A percentile compares a stretch with the other conserved stretches of the same genome.
Conservation (phyloP, 108 stramenopile genomes). For the Chaetoceros tenuissimus region DNA sequence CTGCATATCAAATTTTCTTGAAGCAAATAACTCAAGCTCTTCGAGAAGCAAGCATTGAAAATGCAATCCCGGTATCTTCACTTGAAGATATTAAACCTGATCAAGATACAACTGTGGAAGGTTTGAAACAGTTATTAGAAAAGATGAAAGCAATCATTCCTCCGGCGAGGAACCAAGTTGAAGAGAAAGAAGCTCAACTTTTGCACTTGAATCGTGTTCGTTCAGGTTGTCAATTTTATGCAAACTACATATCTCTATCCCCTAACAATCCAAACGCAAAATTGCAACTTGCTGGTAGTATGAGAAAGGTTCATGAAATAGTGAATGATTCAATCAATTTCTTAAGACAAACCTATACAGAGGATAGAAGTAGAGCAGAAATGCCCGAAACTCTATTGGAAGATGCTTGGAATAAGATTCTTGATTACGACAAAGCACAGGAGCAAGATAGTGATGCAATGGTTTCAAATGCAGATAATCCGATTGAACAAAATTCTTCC, state of each 20-base stretch:
- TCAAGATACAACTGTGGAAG: no score
- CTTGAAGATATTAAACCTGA: no score
- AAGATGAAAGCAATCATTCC: constrained; percentile 15
- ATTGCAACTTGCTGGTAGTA: constrained; percentile 3
- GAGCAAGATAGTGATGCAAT: constrained; percentile 3
- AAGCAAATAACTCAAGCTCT: not conserved
- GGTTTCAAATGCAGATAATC: constrained; percentile 6
- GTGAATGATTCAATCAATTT: not conserved
- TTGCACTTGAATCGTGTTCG: not conserved
- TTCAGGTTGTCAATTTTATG: not conserved
- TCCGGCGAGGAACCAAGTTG: constrained; percentile 17
- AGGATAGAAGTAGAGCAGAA: constrained; percentile 16
- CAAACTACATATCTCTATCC: not conserved
- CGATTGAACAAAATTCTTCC: constrained; percentile 5
- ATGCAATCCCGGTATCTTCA: no score
- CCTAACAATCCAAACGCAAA: constrained; percentile 4
- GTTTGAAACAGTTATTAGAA: constrained; percentile 15
- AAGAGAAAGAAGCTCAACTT: constrained; percentile 4
- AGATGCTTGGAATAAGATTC: constrained; percentile 71
- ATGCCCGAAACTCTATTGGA: constrained; percentile 33
- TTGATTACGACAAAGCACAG: constrained; percentile 5
- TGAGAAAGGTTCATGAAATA: not conserved
- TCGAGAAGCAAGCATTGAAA: no score
- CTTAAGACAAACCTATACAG: not conserved
- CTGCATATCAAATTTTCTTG: not conserved